Evolutionary conservation across 2,329 filamentous ascomycete species (phyloP), one percentile per base, ranked within the genome.

Genomic region (Corinectria fuckeliana): DNA sequence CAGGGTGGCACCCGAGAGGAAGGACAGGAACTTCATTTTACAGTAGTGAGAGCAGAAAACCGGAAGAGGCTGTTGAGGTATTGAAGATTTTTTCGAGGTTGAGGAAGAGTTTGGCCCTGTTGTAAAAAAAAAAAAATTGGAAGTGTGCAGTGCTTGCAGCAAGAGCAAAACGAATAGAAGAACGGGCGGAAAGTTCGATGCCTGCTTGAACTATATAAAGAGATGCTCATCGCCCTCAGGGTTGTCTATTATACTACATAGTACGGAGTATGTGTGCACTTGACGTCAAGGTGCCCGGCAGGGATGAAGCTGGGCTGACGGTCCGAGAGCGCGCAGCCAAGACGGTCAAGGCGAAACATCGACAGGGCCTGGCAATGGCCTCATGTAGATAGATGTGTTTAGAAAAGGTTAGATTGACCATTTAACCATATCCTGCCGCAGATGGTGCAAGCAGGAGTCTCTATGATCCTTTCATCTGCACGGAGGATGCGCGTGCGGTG

Each of bases 1-100:
- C n/a, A 64, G 36, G 16, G 41, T 34, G 14, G 39, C 45, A 13
- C 9, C 54, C 8, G 57, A 63, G 13, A 63, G 23, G 14, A 63
- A 25, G 5, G 36, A 49, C 8, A 16, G 28, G 21, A 47, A 50
- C 50, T 58, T 63, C 62, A 64, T 64, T 4, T 53, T 56, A n/a
- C n/a, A n/a, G n/a, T n/a, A n/a, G n/a, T n/a, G 58, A 28, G 18
- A 5, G 16, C 11, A 10, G 3, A n/a, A n/a, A n/a, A n/a, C n/a
- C n/a, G 23, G 25, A 20, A 13, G 7, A 10, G 10, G n/a, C 9
- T 16, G 32, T 36, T 8, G 16, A 10, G 32, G n/a, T 36, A n/a
- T 9, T 36, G 32, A 25, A 6, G 18, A 32, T 26, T 11, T 21
- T 2, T 7, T 16, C 25, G 7, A 18, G 26, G 14, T 6, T 13